Conservation (phyloP, 129 eudicot species). For the Sambucus nigra region DNA sequence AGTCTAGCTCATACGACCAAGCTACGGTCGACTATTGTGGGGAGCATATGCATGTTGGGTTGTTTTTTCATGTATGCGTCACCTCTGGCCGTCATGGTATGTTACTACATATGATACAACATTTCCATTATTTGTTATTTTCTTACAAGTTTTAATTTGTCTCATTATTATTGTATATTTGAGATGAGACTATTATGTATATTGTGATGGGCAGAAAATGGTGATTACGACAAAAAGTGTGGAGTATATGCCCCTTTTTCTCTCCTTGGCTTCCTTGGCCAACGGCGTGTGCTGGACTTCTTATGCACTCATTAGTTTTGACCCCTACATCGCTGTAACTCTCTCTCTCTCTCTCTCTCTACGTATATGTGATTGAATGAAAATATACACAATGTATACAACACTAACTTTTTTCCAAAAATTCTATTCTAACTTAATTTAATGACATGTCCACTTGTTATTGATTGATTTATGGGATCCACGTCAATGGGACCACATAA, state of each 20-base stretch:
- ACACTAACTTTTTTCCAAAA: too few species aligned
- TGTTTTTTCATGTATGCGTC: constrained; percentile 76
- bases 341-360: constrained; percentile 3
- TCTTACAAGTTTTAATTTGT: too few species aligned
- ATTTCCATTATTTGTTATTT: too few species aligned
- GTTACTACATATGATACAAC: not conserved
- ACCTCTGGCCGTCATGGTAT: constrained; percentile 72
- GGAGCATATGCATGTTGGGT: constrained; percentile 43
- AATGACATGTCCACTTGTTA: too few species aligned
- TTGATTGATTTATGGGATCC: too few species aligned
- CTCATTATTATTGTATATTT: too few species aligned
- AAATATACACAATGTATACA: too few species aligned
- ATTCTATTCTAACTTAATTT: too few species aligned
- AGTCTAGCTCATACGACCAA: constrained; percentile 38
- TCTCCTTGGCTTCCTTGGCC: constrained; percentile 54
- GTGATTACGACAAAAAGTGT: constrained; percentile 80
- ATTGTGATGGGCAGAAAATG: constrained; percentile 41
- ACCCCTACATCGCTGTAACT: constrained; percentile 52
- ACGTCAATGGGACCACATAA: too few species aligned
- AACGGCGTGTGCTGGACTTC: constrained; percentile 70
- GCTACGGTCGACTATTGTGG: constrained; percentile 47
- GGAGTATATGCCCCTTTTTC: constrained; percentile 77
- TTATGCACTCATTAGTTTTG: constrained; percentile 55
- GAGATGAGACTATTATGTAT: not conserved
- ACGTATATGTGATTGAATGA: too few species aligned